Evolutionary conservation across 257 asterid species (phyloP), one percentile per base, ranked within the genome.

Genomic region (Oldenlandia corymbosa): DNA sequence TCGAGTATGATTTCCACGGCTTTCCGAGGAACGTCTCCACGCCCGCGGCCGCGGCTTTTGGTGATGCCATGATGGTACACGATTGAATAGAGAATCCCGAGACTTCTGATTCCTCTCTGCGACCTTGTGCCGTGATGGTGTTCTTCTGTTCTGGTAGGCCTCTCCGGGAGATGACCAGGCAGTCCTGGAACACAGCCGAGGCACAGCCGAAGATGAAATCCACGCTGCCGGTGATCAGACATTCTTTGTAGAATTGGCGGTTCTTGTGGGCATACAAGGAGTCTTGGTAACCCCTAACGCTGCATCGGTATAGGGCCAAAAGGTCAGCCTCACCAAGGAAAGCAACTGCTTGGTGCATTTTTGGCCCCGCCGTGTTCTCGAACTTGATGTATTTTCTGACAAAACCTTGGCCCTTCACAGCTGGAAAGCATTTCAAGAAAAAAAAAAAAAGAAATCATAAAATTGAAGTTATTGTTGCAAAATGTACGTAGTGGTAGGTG

Each of bases 121-220:
- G 0, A 89, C 74, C n/a, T 12, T 89, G 99, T 60, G 99, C 97
- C 1, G 97, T 85, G 74, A 92, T 64, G 10, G 81, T 94, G 0
- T 85, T 92, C 66, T 55, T 72, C 55, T 92, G 99, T 5, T 87
- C 89, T 0, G 75, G 78, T 78, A 87, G 23, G 3, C 96, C 95
- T 85, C 83, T 64, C 67, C 85, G 53, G 17, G 99, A 87, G 5
- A 89, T 69, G 18, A 92, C 65, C 79, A 79, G 85, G 63, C 95
- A 87, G 4, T 80, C 94, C 51, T 92, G 99, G 69, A 92, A 78
- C 32, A 89, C 78, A 16, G 49, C 99, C 0, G 90, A 95, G 0
- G 99, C 99, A 18, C 90, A 87, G 3, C 99, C 99, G 23, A 92
- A 89, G 21, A 92, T 86, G 87, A 73, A 92, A 77, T 92, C 99